Base-by-base conservation (phyloP, 148 eudicot species). In the Dianthus caryophyllus region DNA sequence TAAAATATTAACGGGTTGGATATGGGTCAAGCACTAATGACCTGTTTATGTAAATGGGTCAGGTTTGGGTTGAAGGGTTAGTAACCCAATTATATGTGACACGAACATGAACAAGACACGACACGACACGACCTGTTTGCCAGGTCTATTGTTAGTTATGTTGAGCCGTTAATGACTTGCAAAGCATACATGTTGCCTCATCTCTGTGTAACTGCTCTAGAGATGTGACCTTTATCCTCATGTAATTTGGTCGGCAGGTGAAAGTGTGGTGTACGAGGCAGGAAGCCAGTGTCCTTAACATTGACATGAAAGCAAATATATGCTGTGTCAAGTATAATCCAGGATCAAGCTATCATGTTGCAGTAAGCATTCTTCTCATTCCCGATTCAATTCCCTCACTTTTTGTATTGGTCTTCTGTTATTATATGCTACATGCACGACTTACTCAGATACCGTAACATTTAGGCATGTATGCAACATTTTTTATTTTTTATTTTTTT, bases 301-400 rank as follows among this genome's bases (percentile, higher is more conserved):
- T 87, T 55, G 87, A 87, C 78, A 87, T 82, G 88, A 87, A 87
- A 75, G 92, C 92, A 63, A 87, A 87, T 74, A 87, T 87, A 68
- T 87, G 92, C 41, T 82, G 88, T 75, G 92, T 87, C 76, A 87
- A 87, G 78, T 87, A 87, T 71, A 87, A 87, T 76, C 92, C 92
- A n/a, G 88, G 85, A 67, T 87, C 87, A 60, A 81, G 86, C 85
- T 72, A 65, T 73, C 65, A 87, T 63, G 75, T 87, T 62, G 92
- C 92, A 79, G 92, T 87, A 83, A 47, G 74, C 38, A 56, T 17
- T 21, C 64, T 61, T 43, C 20, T 60, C 46, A 25, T 48, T 11
- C 53, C 27, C 41, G 48, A 53, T 66, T 53, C 15, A 39, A 56
- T 43, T 17, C 11, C 56, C 61, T 53, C 21, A 9, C 12, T 53